A percentile compares a stretch with the other conserved stretches of the same genome.
phyloP scores from a whole-genome alignment of 441 rosid species.

The Erodium texanum region DNA sequence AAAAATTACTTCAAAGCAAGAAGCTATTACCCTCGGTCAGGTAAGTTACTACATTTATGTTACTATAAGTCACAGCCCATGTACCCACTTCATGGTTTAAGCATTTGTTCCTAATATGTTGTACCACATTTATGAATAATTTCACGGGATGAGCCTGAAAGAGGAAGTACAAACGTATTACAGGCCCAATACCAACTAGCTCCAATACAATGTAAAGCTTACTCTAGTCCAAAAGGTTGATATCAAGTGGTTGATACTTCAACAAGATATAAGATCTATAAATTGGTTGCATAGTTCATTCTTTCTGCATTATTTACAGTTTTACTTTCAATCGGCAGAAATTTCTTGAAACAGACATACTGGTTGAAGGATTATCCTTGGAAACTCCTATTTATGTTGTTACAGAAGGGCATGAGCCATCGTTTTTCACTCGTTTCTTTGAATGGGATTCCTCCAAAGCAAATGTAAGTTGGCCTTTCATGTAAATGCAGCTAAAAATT shows the following conservation, averaged over 20 bases:
- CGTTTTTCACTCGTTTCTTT: constrained; percentile 72
- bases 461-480: constrained; percentile 41
- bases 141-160: neutral
- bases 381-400: constrained; percentile 66
- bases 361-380: constrained; percentile 42
- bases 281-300: constrained; percentile 6
- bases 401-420: constrained; percentile 73
- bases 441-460: constrained; percentile 76
- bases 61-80: neutral
- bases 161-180: neutral
- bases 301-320: constrained; percentile 8
- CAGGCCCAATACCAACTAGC: neutral
- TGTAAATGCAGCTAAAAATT: too few species aligned
- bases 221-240: neutral
- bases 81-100: neutral
- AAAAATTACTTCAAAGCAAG: constrained; percentile 43
- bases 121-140: constrained; percentile 4
- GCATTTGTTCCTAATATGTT: constrained; percentile 11
- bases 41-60: constrained; percentile 28
- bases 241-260: neutral
- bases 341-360: constrained; percentile 61
- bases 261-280: constrained; percentile 9
- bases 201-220: neutral
- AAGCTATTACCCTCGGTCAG: constrained; percentile 59
- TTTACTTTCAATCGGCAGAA: constrained; percentile 40